Conservation (phyloP, 2,329 filamentous ascomycete genomes). For the Colletotrichum simmondsii region DNA sequence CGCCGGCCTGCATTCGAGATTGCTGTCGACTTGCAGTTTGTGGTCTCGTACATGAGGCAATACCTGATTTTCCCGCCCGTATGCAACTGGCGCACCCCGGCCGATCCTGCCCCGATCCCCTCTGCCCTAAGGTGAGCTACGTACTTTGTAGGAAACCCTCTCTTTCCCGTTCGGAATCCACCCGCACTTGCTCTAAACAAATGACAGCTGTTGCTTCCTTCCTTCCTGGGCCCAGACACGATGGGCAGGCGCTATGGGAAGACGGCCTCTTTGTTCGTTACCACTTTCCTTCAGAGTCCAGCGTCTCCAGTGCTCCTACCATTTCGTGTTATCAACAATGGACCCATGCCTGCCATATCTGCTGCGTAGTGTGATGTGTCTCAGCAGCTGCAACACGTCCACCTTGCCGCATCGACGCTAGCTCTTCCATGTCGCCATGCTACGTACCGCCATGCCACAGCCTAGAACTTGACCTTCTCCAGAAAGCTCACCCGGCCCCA, state of each 20-base stretch:
- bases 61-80: conserved; percentile 19
- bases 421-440: conserved; percentile 7
- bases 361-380: neutral
- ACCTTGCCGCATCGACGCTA: conserved; percentile 26
- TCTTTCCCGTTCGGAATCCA: neutral
- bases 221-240: neutral
- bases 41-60: conserved; percentile 25
- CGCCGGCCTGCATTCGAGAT: neutral
- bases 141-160: too few species aligned
- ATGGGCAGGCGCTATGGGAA: neutral
- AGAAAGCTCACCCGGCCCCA: neutral
- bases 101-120: conserved; percentile 17
- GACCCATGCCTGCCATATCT: neutral
- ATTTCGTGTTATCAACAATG: neutral
- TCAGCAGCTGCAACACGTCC: conserved; percentile 3
- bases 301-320: neutral
- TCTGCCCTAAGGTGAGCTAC: neutral
- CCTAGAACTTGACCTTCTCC: conserved; percentile 6
- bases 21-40: neutral
- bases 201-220: neutral
- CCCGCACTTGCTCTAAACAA: conserved; percentile 10
- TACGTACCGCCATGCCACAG: neutral
- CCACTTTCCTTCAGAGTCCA: neutral
- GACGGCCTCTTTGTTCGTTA: conserved; percentile 28
- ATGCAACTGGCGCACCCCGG: conserved; percentile 15